A percentile compares a stretch with the other conserved stretches of the same genome.
Conservation (phyloP, 257 asterid species). For the Solanum rostratum region DNA sequence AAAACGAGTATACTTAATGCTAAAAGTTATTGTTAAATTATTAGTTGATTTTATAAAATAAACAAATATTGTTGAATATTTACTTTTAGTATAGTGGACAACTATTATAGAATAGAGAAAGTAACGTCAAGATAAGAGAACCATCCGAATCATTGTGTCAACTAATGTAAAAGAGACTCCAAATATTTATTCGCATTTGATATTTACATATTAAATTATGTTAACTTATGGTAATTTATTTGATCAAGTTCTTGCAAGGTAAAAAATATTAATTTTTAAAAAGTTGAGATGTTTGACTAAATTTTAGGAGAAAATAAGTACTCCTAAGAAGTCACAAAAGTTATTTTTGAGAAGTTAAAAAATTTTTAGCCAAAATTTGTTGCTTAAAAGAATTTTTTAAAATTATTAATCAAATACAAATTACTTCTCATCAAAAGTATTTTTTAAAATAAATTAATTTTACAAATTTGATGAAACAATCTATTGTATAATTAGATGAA, state of each 20-base stretch:
- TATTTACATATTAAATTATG: neutral
- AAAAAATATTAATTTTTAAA: too few relatives aligned
- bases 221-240: neutral
- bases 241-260: neutral
- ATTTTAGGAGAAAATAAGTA: too few relatives aligned
- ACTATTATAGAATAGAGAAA: too few relatives aligned
- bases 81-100: too few relatives aligned
- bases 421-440: neutral
- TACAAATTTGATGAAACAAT: neutral
- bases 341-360: too few relatives aligned
- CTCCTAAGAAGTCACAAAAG: too few relatives aligned
- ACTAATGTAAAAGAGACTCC: neutral
- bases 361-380: too few relatives aligned
- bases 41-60: too few relatives aligned
- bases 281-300: too few relatives aligned
- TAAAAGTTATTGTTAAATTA: too few relatives aligned
- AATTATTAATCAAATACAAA: neutral
- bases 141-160: neutral
- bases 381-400: neutral
- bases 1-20: too few relatives aligned
- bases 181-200: neutral
- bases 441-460: neutral
- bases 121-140: neutral
- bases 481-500: neutral
- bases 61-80: too few relatives aligned